These are phyloP conservation scores for Aspergillus piperis DNA, from an alignment of 2,329 filamentous ascomycete genomes.

Conservation along the genomic window DNA sequence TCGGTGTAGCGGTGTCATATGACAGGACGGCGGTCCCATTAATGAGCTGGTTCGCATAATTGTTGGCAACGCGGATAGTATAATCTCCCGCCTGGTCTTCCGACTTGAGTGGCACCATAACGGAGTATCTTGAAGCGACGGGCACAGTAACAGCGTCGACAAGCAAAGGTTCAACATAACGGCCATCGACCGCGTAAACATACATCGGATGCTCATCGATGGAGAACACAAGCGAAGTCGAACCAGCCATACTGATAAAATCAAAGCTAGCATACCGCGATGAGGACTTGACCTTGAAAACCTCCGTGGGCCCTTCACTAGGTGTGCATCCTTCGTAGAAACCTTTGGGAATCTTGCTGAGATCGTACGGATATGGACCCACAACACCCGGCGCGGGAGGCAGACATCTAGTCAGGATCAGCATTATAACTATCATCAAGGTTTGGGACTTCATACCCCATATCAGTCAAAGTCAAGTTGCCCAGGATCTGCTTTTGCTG, in stretches of 20 bases:
- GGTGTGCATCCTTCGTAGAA: constrained; percentile 29
- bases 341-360: constrained; percentile 19
- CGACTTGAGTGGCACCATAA: constrained; percentile 45
- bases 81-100: constrained; percentile 52
- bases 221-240: constrained; percentile 38
- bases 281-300: constrained; percentile 35
- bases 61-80: constrained; percentile 56
- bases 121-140: constrained; percentile 45
- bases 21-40: constrained; percentile 54
- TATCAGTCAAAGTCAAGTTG: constrained; percentile 28
- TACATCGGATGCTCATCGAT: constrained; percentile 50
- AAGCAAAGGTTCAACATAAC: constrained; percentile 43
- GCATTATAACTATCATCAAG: neutral
- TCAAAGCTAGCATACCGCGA: constrained; percentile 41
- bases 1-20: constrained; percentile 32
- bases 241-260: constrained; percentile 39
- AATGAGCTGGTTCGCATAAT: constrained; percentile 56
- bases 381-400: constrained; percentile 22
- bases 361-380: constrained; percentile 23
- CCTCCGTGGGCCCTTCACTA: constrained; percentile 27
- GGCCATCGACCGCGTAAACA: constrained; percentile 49
- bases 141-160: constrained; percentile 40
- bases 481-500: constrained; percentile 19
- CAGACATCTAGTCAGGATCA: constrained; percentile 25
- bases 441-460: constrained; percentile 23